Conservation (phyloP, 176 grass and related monocot genomes). For the Tuctoria greenei region DNA sequence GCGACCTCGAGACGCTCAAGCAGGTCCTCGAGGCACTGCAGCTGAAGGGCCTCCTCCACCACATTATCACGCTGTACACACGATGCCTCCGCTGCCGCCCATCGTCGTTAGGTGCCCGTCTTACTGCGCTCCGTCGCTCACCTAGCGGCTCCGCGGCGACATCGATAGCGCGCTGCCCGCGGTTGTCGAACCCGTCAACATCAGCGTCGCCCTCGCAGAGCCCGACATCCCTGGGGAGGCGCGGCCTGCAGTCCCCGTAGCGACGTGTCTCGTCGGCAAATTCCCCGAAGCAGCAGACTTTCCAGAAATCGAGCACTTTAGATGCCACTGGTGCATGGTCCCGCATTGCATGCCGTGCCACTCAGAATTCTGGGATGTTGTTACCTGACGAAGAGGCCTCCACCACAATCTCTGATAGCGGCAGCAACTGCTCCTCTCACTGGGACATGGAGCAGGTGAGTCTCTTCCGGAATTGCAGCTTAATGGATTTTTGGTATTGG, state of each 20-base stretch:
- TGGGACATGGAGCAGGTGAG: conserved; percentile 59
- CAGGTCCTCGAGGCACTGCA: too few relatives aligned
- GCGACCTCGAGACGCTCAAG: conserved; percentile 86
- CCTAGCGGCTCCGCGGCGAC: background rate
- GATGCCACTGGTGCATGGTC: conserved; percentile 32
- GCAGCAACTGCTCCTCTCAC: conserved; percentile 47
- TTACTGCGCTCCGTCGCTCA: background rate
- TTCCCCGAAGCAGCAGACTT: conserved; percentile 37
- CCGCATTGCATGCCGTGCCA: conserved; percentile 36
- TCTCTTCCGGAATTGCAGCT: background rate
- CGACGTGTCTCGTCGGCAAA: conserved; percentile 35
- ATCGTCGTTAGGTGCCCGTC: conserved; percentile 75
- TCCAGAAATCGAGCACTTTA: conserved; percentile 19
- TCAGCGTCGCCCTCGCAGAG: conserved; percentile 42
- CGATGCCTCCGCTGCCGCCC: conserved; percentile 11
- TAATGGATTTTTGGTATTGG: too few relatives aligned
- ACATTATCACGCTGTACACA: background rate
- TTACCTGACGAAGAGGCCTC: conserved; percentile 59
- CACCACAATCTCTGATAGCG: conserved; percentile 57
- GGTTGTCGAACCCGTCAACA: conserved; percentile 39
- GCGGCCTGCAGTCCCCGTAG: conserved; percentile 43
- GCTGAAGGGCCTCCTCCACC: conserved; percentile 84
- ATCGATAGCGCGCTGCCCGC: conserved; percentile 19
- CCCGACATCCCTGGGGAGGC: conserved; percentile 44
- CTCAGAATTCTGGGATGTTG: background rate